Evolutionary conservation across 257 asterid species (phyloP).

Genomic region (Phtheirospermum japonicum): DNA sequence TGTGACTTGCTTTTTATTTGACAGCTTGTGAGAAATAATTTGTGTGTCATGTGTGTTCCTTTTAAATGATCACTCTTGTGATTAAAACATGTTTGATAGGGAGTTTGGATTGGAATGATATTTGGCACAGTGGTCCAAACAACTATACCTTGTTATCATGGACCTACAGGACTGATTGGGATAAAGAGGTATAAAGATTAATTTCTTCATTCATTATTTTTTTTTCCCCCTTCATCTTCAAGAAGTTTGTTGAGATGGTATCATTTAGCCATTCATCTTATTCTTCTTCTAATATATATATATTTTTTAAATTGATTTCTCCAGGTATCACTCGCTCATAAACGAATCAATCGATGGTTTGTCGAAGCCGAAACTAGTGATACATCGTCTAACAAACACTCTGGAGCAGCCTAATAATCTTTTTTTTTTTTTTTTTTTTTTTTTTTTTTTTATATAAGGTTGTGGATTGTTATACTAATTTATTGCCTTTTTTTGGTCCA

Average conservation of each 20-base stretch:
- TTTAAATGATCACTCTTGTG: neutral
- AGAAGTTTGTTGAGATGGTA: neutral
- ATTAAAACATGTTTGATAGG: slow-evolving; percentile 28
- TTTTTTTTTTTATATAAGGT: too few species aligned
- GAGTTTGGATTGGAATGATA: slow-evolving; percentile 59
- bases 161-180: slow-evolving; percentile 51
- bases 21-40: too few species aligned
- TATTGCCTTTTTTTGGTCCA: too few species aligned
- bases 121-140: slow-evolving; percentile 47
- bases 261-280: neutral
- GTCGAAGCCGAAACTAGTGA: slow-evolving; percentile 7
- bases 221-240: neutral
- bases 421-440: too few species aligned
- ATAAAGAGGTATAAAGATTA: slow-evolving; percentile 34
- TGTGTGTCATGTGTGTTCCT: neutral
- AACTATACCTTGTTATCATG: slow-evolving; percentile 33
- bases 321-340: slow-evolving; percentile 33
- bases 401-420: too few species aligned
- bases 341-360: slow-evolving; percentile 23
- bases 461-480: too few species aligned
- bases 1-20: too few species aligned
- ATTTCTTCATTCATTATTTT: neutral
- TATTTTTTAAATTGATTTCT: neutral
- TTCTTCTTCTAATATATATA: neutral
- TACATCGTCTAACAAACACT: too few species aligned